These are phyloP conservation scores for Gypsophila paniculata DNA, from an alignment of 179 eudicot species.

Conservation along the genomic window DNA sequence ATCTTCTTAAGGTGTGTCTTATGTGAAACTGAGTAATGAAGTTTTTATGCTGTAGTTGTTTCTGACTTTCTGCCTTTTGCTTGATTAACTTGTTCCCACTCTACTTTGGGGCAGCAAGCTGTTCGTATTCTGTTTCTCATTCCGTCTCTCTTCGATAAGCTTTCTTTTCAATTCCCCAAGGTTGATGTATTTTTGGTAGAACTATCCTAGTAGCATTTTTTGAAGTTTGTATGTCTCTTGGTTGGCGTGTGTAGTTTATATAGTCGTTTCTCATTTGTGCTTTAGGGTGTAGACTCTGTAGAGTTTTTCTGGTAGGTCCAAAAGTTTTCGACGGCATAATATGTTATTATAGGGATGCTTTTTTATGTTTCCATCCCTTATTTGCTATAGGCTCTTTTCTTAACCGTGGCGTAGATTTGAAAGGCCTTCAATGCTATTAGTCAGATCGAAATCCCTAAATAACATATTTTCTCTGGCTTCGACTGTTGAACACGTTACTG, in stretches of 20 bases:
- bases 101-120: neutral
- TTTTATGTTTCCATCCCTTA: neutral
- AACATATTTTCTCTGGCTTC: neutral
- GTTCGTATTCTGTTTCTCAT: neutral
- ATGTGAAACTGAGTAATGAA: neutral
- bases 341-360: neutral
- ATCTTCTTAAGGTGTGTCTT: neutral
- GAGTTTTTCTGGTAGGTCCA: neutral
- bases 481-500: neutral
- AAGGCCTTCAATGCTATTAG: neutral
- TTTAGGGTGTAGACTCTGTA: neutral
- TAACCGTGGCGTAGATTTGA: neutral
- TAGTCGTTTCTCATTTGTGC: neutral
- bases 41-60: neutral
- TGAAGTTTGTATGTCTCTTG: neutral
- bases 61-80: constrained; percentile 1
- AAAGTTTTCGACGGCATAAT: neutral
- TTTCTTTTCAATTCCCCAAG: neutral
- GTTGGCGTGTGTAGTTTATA: neutral
- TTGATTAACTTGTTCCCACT: neutral
- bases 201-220: neutral
- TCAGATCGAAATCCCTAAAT: neutral
- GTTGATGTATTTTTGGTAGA: neutral
- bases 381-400: neutral
- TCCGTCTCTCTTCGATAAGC: neutral